Evolutionary conservation across 768 basidiomycete species (phyloP).

Genomic region (Inosperma sp.): DNA sequence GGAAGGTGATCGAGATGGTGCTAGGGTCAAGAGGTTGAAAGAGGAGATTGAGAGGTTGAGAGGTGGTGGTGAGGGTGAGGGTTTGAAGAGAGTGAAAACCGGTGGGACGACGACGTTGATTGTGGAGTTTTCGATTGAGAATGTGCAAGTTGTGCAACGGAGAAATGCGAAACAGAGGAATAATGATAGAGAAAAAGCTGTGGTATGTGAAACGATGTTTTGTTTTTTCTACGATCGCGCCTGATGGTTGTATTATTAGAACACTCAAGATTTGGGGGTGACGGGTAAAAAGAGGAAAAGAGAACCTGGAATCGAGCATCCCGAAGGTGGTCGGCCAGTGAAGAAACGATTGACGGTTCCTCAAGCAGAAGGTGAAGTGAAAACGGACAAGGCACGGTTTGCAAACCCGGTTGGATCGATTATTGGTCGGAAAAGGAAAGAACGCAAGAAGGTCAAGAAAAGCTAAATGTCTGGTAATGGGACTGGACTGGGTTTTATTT

Average conservation of each 20-base stretch:
- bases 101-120: conserved; percentile 67
- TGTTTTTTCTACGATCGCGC: background rate
- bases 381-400: conserved; percentile 13
- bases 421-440: conserved; percentile 78
- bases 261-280: background rate
- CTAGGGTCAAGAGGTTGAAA: conserved; percentile 53
- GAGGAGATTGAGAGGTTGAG: conserved; percentile 39
- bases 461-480: conserved; percentile 1
- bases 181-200: conserved; percentile 31
- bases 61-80: conserved; percentile 34
- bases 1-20: conserved; percentile 49
- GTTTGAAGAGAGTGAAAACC: conserved; percentile 35
- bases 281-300: conserved; percentile 15
- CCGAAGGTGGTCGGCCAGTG: conserved; percentile 14
- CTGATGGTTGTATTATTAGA: conserved; percentile 1
- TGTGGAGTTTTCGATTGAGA: conserved; percentile 97
- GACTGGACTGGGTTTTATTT: too few species aligned
- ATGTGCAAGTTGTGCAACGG: conserved; percentile 82
- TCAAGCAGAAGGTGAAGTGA: conserved; percentile 6
- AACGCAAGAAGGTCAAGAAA: conserved; percentile 46
- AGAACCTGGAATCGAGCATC: background rate
- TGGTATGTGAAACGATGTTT: conserved; percentile 18
- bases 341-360: conserved; percentile 18
- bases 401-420: conserved; percentile 54
- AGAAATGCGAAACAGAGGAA: conserved; percentile 46